Conservation (phyloP, 306 rosid species). For the Gillenia trifoliata region DNA sequence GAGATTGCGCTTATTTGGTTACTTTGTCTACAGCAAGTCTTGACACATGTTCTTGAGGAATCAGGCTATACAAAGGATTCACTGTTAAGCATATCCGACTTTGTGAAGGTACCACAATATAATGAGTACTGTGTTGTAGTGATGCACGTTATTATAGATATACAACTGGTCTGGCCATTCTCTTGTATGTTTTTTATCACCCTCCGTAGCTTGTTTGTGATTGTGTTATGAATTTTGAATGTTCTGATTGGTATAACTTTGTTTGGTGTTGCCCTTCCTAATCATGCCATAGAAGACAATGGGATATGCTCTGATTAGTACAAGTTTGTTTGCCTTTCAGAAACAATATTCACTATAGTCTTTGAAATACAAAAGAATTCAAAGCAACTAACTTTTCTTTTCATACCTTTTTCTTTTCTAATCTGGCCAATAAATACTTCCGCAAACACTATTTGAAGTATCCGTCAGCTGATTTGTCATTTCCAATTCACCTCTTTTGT, state of each 20-base stretch:
- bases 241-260: neutral
- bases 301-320: neutral
- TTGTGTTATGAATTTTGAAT: neutral
- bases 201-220: neutral
- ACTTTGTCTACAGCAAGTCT: constrained; percentile 47
- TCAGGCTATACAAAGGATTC: constrained; percentile 67
- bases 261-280: neutral
- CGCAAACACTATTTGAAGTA: too few relatives aligned
- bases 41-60: constrained; percentile 71
- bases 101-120: constrained; percentile 51
- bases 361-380: too few relatives aligned
- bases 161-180: neutral
- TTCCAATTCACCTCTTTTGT: too few relatives aligned
- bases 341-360: neutral
- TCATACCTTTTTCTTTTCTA: too few relatives aligned
- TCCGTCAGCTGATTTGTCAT: too few relatives aligned
- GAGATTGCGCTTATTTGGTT: neutral
- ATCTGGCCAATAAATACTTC: too few relatives aligned
- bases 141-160: neutral
- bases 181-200: neutral
- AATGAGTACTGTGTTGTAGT: constrained; percentile 10
- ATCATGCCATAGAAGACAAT: neutral
- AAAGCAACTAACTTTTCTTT: too few relatives aligned
- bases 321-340: neutral
- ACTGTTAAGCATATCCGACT: constrained; percentile 51